A percentile compares a stretch with the other conserved stretches of the same genome.
Evolutionary conservation across 2,329 filamentous ascomycete genomes (phyloP).

Genomic region (Diaporthe velutina): DNA sequence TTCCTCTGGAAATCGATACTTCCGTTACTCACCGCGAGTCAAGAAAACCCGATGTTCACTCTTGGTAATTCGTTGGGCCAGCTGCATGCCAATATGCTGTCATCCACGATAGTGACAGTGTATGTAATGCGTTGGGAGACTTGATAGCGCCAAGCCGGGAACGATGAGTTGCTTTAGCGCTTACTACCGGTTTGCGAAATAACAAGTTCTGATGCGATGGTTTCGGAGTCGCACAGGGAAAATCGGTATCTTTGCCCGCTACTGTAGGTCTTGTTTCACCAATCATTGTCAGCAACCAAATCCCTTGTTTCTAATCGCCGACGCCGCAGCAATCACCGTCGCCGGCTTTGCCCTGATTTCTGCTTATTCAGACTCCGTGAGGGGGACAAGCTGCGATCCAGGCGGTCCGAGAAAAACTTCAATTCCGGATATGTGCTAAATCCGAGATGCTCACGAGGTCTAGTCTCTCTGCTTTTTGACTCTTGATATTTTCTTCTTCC

Average conservation of each 20-base stretch:
- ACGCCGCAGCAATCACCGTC: neutral
- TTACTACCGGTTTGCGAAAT: neutral
- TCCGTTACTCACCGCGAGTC: neutral
- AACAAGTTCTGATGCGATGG: neutral
- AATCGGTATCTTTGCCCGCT: neutral
- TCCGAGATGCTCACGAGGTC: neutral
- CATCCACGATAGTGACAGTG: neutral
- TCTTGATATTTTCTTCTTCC: neutral
- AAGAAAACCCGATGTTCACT: no score
- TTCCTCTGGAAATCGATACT: neutral
- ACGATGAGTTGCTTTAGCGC: neutral
- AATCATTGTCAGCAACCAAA: neutral
- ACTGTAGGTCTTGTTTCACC: constrained; percentile 1
- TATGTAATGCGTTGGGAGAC: neutral
- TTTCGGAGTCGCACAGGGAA: neutral
- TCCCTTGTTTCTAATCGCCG: neutral
- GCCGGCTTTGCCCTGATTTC: neutral
- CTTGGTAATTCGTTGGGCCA: neutral
- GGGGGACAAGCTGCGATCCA: neutral
- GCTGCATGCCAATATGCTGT: neutral
- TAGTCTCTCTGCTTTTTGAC: no score
- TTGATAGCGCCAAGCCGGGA: neutral
- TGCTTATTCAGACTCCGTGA: neutral
- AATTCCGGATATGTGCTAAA: neutral
- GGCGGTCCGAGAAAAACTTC: neutral